Conservation (phyloP, 2,329 filamentous ascomycete genomes). For the Pestalotiopsis fici region DNA sequence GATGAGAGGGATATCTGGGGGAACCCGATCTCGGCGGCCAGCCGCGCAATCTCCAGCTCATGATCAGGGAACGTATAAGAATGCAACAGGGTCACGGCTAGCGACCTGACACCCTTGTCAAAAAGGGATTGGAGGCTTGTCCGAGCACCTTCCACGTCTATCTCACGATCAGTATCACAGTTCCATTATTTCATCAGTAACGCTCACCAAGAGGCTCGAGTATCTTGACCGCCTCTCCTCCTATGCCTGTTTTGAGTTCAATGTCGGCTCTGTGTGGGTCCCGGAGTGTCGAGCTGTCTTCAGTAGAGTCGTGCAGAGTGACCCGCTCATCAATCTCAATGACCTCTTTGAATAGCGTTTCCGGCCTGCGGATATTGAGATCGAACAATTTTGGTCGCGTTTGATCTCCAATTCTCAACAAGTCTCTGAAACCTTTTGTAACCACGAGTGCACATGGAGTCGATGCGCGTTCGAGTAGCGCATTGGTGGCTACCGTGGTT, state of each 20-base stretch:
- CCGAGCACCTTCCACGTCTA: conserved; percentile 53
- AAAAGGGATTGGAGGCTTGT: conserved; percentile 61
- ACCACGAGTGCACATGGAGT: conserved; percentile 6
- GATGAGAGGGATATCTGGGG: conserved; percentile 20
- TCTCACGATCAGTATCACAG: conserved; percentile 40
- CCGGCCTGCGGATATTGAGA: conserved; percentile 65
- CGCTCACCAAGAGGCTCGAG: conserved; percentile 32
- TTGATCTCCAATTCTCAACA: conserved; percentile 73
- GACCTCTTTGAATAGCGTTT: conserved; percentile 67
- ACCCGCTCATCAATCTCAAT: conserved; percentile 73
- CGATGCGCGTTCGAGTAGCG: background rate
- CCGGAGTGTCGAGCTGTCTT: conserved; percentile 35
- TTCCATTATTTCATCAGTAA: no score
- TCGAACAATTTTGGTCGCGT: conserved; percentile 72
- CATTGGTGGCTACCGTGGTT: conserved; percentile 13
- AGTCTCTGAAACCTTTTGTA: conserved; percentile 59
- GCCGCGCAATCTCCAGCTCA: conserved; percentile 60
- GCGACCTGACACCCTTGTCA: conserved; percentile 53
- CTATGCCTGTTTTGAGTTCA: conserved; percentile 48
- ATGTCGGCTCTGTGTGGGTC: conserved; percentile 47
- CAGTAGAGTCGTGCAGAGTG: conserved; percentile 67
- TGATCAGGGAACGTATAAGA: conserved; percentile 71
- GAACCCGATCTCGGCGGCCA: conserved; percentile 45
- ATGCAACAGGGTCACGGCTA: conserved; percentile 69
- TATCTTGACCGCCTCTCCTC: conserved; percentile 68